Conservation (phyloP, 352 stramenopile genomes). For the Pythium phragmitis region DNA sequence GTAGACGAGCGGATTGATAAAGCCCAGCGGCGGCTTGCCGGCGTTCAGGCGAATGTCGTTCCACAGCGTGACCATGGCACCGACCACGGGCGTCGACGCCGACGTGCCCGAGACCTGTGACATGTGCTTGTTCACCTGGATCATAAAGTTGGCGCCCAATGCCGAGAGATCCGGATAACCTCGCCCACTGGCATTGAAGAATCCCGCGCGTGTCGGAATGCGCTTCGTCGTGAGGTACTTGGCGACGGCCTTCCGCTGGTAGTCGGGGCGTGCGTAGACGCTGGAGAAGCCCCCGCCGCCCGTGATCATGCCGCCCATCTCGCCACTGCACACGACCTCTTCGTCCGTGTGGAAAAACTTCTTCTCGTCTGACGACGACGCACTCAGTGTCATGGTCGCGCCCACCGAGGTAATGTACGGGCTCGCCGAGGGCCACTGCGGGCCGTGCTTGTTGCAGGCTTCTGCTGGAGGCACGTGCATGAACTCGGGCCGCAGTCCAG, state of each 20-base stretch:
- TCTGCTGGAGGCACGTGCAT: conserved; percentile 48
- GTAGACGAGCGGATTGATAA: conserved; percentile 88
- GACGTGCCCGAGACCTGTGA: conserved; percentile 80
- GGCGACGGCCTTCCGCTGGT: conserved; percentile 64
- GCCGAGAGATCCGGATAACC: conserved; percentile 90
- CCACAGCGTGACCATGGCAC: conserved; percentile 85
- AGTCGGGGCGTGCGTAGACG: conserved; percentile 68
- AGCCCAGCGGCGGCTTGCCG: conserved; percentile 80
- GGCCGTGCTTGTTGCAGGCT: conserved; percentile 60
- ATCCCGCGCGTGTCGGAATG: conserved; percentile 43
- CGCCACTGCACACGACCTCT: conserved; percentile 76
- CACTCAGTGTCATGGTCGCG: conserved; percentile 71
- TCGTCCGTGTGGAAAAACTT: conserved; percentile 67
- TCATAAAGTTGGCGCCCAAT: conserved; percentile 65
- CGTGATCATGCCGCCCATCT: conserved; percentile 76
- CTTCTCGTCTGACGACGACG: conserved; percentile 26
- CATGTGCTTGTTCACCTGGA: conserved; percentile 51
- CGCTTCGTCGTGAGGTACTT: conserved; percentile 60
- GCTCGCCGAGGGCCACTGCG: conserved; percentile 77
- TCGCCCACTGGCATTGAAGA: conserved; percentile 84
- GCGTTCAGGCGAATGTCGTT: conserved; percentile 83
- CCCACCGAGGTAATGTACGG: conserved; percentile 92
- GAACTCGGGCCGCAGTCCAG: conserved; percentile 66
- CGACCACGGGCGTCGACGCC: conserved; percentile 80
- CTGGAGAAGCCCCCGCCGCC: conserved; percentile 89